Base-by-base conservation (phyloP, 1,284 basidiomycete species). In the Rugosomyces carneus region DNA sequence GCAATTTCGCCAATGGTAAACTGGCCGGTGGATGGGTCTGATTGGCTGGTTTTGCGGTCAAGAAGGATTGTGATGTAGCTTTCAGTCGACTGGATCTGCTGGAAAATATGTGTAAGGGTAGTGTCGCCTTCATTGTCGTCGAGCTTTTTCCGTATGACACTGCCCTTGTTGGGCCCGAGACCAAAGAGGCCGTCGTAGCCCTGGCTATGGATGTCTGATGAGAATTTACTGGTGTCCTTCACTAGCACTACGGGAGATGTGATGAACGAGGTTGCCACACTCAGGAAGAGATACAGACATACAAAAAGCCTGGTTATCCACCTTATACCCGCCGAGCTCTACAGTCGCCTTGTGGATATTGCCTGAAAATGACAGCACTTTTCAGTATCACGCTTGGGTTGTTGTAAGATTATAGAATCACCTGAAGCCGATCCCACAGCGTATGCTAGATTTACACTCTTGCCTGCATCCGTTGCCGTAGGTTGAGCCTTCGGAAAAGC, bases 21-120 rank as follows among this genome's bases (percentile, higher is more conserved):
- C 57, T 83, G 72, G 47, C 75, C 81, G 1, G 70, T 75, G 47
- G 67, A 71, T 1, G 60, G 41, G 45, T 80, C 69, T 9, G 56
- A 60, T 1, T 77, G 75, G 51, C 80, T 81, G 31, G 70, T 70
- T 27, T 71, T 67, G 42, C 86, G 78, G 60, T 73, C 72, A 45
- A 89, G 78, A 44, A 84, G 69, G 57, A 89, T 61, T 11, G 84
- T 78, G 55, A 89, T 74, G 60, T 79, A 89, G 65, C 84, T 81
- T 41, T 70, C 58, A 1, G 71, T 63, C 4, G 72, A 70, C 13
- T 71, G 66, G 58, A 76, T 75, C 52, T 77, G 68, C 45, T 72
- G 61, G 59, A 85, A 87, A 50, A 86, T 76, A 51, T 72, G 70
- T 53, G 76, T 74, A 7, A 87, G 67, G 19, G 80, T 62, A 8